Conservation (phyloP, 2,329 filamentous ascomycete species). For the Xylaria hypoxylon region DNA sequence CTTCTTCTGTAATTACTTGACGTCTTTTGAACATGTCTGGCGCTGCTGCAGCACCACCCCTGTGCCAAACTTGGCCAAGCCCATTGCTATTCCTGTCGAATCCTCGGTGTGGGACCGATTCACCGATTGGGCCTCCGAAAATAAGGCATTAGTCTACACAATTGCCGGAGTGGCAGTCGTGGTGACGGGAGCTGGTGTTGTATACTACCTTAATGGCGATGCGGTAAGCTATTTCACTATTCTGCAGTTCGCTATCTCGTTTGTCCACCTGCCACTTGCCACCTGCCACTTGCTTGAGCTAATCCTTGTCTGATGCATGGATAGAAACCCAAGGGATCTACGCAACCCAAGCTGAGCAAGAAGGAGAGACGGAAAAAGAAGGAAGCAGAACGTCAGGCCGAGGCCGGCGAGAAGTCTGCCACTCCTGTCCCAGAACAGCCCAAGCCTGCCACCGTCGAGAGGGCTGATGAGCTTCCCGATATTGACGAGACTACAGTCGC, state of each 20-base stretch:
- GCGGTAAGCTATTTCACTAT: constrained; percentile 59
- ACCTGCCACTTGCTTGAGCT: constrained; percentile 22
- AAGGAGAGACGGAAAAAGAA: constrained; percentile 91
- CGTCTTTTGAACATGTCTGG: constrained; percentile 47
- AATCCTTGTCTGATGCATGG: constrained; percentile 14
- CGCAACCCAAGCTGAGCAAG: constrained; percentile 81
- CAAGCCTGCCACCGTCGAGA: constrained; percentile 65
- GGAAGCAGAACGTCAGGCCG: constrained; percentile 74
- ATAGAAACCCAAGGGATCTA: constrained; percentile 60
- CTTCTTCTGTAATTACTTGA: constrained; percentile 1
- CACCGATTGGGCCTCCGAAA: constrained; percentile 91
- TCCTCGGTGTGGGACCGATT: constrained; percentile 87
- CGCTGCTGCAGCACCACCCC: constrained; percentile 60
- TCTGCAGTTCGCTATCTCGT: not conserved
- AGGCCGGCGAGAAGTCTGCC: constrained; percentile 54
- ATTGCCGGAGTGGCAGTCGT: constrained; percentile 94
- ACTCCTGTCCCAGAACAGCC: constrained; percentile 55
- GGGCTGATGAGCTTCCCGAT: constrained; percentile 76
- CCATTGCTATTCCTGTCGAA: constrained; percentile 61
- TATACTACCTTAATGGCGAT: constrained; percentile 84
- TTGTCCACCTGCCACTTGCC: no score
- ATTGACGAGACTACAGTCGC: constrained; percentile 68
- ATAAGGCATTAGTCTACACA: constrained; percentile 95
- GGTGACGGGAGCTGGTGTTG: constrained; percentile 88
- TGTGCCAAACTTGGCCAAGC: constrained; percentile 59